Conservation (phyloP, 768 basidiomycete species). For the Mycena rosella region DNA sequence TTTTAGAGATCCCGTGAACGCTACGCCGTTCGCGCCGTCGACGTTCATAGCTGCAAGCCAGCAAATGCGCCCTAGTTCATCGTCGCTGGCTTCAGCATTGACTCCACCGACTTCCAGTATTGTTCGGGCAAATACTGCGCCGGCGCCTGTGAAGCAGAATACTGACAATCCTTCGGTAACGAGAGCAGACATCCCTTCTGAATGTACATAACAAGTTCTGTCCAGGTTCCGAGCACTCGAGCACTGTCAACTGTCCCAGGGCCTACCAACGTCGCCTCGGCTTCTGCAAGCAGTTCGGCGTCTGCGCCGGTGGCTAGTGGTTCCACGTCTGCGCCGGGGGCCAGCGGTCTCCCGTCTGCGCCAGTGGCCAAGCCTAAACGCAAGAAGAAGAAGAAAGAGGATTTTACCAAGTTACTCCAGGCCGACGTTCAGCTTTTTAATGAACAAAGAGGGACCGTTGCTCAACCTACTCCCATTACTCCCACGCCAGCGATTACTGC, state of each 20-base stretch:
- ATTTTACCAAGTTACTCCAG: slow-evolving; percentile 44
- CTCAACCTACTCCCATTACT: too few relatives aligned
- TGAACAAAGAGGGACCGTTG: not conserved
- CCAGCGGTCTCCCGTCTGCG: slow-evolving; percentile 1
- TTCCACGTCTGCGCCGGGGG: slow-evolving; percentile 2
- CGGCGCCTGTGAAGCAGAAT: not conserved
- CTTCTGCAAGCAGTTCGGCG: slow-evolving; percentile 8
- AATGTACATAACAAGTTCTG: not conserved
- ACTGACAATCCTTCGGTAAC: slow-evolving; percentile 3
- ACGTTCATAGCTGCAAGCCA: slow-evolving; percentile 11
- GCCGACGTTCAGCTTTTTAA: slow-evolving; percentile 45
- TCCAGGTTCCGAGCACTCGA: slow-evolving; percentile 5
- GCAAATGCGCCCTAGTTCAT: slow-evolving; percentile 35
- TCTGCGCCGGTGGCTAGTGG: not conserved
- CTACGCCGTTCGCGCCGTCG: not conserved
- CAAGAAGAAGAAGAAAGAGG: slow-evolving; percentile 46
- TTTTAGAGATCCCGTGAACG: not conserved
- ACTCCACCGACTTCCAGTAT: slow-evolving; percentile 3
- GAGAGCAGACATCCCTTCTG: not conserved
- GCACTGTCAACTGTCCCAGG: not conserved
- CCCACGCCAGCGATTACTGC: too few relatives aligned
- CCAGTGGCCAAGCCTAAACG: slow-evolving; percentile 18
- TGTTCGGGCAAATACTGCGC: not conserved
- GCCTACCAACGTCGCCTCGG: not conserved
- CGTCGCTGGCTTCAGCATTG: slow-evolving; percentile 34